Conservation (phyloP, 1,139 yeast species). For the Debaryomyces sp. region DNA sequence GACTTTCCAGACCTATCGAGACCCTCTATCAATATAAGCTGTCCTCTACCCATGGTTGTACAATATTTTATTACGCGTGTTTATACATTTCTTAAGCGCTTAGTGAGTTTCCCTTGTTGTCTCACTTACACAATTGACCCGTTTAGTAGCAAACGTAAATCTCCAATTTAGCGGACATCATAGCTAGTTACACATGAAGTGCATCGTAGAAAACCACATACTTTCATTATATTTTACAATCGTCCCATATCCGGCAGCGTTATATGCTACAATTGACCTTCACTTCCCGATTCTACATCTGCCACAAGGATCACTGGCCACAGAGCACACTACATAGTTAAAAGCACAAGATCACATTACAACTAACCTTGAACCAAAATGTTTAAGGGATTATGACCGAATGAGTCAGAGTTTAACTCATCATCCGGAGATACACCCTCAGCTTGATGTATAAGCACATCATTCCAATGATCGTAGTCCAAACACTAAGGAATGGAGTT, state of each 20-base stretch:
- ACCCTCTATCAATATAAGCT: conserved; percentile 84
- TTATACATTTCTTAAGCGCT: background rate
- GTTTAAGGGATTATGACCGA: conserved; percentile 52
- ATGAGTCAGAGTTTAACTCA: conserved; percentile 43
- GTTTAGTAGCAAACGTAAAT: background rate
- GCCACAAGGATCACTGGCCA: background rate
- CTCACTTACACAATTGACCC: background rate
- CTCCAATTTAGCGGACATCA: background rate
- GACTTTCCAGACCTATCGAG: conserved; percentile 94
- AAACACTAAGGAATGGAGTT: conserved; percentile 15
- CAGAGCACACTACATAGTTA: background rate
- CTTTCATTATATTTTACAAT: background rate
- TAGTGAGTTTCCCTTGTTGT: background rate
- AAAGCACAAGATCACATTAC: background rate
- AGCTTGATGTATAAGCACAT: conserved; percentile 28
- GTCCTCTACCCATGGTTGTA: conserved; percentile 55
- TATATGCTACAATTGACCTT: background rate
- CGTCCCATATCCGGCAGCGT: background rate
- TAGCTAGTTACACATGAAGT: background rate
- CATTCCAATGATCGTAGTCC: conserved; percentile 12
- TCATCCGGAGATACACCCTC: conserved; percentile 55
- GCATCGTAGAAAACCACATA: background rate
- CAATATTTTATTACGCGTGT: background rate
- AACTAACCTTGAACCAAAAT: conserved; percentile 15
- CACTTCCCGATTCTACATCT: background rate